Conservation (phyloP, 768 basidiomycete species). For the Neoboletus magnificus region DNA sequence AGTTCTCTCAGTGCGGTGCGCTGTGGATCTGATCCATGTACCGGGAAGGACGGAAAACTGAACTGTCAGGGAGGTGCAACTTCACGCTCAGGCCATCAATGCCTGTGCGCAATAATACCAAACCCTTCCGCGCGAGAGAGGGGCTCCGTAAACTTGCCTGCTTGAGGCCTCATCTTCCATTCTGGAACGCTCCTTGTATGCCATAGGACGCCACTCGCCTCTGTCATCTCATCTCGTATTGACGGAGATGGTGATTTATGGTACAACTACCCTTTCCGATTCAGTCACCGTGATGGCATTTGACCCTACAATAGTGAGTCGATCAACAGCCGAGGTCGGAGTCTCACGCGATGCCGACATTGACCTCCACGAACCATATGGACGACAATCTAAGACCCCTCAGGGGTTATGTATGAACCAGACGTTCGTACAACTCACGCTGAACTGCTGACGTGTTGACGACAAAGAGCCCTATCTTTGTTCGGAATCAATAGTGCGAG, state of each 20-base stretch:
- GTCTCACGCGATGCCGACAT: constrained; percentile 23
- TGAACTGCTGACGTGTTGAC: background rate
- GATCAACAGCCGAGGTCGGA: constrained; percentile 14
- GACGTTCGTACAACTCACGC: constrained; percentile 3
- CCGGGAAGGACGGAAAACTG: constrained; percentile 8
- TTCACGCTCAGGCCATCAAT: background rate
- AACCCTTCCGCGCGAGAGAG: constrained; percentile 6
- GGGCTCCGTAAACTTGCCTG: constrained; percentile 1
- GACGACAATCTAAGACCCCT: background rate
- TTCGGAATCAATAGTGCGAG: constrained; percentile 8
- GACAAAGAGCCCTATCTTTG: background rate
- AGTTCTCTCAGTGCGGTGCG: constrained; percentile 2
- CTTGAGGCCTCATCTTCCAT: constrained; percentile 9
- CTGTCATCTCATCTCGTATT: constrained; percentile 9
- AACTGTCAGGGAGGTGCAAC: constrained; percentile 4
- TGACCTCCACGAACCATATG: background rate
- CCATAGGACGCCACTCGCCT: constrained; percentile 20
- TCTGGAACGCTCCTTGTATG: constrained; percentile 4
- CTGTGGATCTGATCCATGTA: constrained; percentile 1
- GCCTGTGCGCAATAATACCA: background rate
- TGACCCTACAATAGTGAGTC: constrained; percentile 1
- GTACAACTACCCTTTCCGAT: background rate
- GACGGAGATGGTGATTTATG: constrained; percentile 12
- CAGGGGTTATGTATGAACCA: background rate
- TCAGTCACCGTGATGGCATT: constrained; percentile 13